A percentile compares a stretch with the other conserved stretches of the same genome.
These are phyloP conservation scores for Flagelloscypha sp. DNA, from an alignment of 768 basidiomycete species.

Conservation along the genomic window DNA sequence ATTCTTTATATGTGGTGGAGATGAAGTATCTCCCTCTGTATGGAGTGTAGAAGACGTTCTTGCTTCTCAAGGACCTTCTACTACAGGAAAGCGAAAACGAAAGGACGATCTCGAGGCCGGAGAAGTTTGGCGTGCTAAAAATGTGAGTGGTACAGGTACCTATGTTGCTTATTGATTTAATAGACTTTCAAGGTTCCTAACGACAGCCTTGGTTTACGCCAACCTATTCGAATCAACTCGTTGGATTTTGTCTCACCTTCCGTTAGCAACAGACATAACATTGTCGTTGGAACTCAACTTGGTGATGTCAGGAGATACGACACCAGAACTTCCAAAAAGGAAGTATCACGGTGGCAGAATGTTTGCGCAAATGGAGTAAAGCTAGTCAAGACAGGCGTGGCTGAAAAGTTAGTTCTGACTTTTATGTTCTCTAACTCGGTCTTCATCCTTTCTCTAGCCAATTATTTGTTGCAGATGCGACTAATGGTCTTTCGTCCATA, in stretches of 20 bases:
- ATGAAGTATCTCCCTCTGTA: constrained; percentile 77
- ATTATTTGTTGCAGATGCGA: constrained; percentile 59
- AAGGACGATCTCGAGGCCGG: constrained; percentile 51
- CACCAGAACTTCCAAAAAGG: constrained; percentile 57
- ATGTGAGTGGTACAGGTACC: constrained; percentile 36
- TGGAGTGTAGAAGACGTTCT: constrained; percentile 67
- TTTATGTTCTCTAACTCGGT: constrained; percentile 1
- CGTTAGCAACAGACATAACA: constrained; percentile 31
- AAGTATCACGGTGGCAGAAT: constrained; percentile 58
- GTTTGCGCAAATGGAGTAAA: constrained; percentile 54
- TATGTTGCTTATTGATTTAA: background rate
- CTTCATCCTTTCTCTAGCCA: constrained; percentile 36
- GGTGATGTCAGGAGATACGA: constrained; percentile 77
- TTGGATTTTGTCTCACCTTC: constrained; percentile 48
- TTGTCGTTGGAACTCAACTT: constrained; percentile 65
- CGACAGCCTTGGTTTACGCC: constrained; percentile 65
- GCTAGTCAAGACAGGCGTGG: constrained; percentile 45
- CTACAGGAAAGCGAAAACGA: constrained; percentile 45
- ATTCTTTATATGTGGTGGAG: constrained; percentile 74
- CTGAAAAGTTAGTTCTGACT: constrained; percentile 49
- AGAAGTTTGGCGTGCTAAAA: constrained; percentile 81
- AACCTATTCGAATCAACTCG: constrained; percentile 68
- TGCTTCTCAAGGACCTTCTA: constrained; percentile 14
- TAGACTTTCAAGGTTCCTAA: constrained; percentile 49
- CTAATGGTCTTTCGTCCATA: constrained; percentile 52